Evolutionary conservation across 2,329 filamentous ascomycete species (phyloP).

Genomic region (Lachnellula willkommii): DNA sequence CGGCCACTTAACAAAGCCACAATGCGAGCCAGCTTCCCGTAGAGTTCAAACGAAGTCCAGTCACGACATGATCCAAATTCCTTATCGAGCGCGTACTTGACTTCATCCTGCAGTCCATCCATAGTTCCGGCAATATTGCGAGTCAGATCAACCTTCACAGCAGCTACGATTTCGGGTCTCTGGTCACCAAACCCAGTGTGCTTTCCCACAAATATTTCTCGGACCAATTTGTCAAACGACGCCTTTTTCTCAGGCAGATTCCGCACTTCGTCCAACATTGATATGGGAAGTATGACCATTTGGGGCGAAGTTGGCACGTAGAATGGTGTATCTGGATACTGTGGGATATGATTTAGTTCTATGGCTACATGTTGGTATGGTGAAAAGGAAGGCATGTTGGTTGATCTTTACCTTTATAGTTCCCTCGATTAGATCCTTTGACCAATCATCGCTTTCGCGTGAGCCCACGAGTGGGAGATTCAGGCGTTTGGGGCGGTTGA

Average conservation of each 20-base stretch:
- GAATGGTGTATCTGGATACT: slow-evolving; percentile 22
- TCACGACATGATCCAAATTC: slow-evolving; percentile 27
- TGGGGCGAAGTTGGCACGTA: slow-evolving; percentile 11
- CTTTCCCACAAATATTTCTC: slow-evolving; percentile 10
- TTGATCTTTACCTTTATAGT: slow-evolving; percentile 2
- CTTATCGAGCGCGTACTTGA: slow-evolving; percentile 16
- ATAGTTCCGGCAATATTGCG: slow-evolving; percentile 18
- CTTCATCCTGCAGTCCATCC: slow-evolving; percentile 23
- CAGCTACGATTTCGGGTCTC: slow-evolving; percentile 6
- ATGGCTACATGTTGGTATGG: not conserved
- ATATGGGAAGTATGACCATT: slow-evolving; percentile 22
- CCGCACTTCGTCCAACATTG: slow-evolving; percentile 19
- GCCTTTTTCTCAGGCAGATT: slow-evolving; percentile 21
- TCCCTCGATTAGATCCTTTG: not conserved
- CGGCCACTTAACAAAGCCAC: slow-evolving; percentile 36
- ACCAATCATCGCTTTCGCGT: not conserved
- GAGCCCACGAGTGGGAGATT: slow-evolving; percentile 5
- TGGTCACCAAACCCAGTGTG: slow-evolving; percentile 21
- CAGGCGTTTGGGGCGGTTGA: not conserved
- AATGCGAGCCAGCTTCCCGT: slow-evolving; percentile 34
- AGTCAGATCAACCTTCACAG: slow-evolving; percentile 24
- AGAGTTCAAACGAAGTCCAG: slow-evolving; percentile 30
- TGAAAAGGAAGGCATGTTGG: slow-evolving; percentile 7
- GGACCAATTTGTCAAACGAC: slow-evolving; percentile 19
- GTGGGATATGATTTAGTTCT: not conserved